phyloP scores from a whole-genome alignment of 257 asterid species.

The Solanum virginianum region DNA sequence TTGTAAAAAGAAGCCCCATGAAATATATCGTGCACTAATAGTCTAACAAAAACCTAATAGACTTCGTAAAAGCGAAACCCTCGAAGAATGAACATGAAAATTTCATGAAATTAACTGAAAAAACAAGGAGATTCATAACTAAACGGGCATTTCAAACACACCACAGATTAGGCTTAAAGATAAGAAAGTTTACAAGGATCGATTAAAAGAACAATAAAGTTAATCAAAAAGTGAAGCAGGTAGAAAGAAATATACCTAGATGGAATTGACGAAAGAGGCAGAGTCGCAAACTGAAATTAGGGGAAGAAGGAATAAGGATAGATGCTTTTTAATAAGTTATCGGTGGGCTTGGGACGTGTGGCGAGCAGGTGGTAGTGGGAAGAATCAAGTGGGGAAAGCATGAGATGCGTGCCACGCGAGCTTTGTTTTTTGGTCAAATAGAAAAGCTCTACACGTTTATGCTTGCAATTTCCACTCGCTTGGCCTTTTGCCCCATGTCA shows the following conservation, averaged over 20 bases:
- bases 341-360: constrained; percentile 29
- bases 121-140: background rate
- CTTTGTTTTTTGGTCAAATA: background rate
- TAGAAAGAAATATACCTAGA: background rate
- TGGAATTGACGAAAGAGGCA: background rate
- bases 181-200: background rate
- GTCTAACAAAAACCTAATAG: background rate
- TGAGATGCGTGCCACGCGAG: constrained; percentile 11
- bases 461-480: background rate
- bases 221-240: background rate
- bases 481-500: background rate
- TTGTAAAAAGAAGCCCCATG: background rate
- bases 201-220: background rate
- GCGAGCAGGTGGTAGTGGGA: constrained; percentile 16
- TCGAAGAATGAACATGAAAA: background rate
- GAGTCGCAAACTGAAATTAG: background rate
- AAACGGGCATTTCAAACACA: background rate
- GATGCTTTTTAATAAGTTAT: background rate
- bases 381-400: constrained; percentile 2
- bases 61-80: background rate
- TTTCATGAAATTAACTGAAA: background rate
- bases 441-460: background rate
- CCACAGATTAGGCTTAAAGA: background rate
- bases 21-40: background rate
- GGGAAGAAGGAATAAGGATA: background rate